Conservation (phyloP, 2,329 filamentous ascomycete genomes). For the Scleromitrula shiraiana region DNA sequence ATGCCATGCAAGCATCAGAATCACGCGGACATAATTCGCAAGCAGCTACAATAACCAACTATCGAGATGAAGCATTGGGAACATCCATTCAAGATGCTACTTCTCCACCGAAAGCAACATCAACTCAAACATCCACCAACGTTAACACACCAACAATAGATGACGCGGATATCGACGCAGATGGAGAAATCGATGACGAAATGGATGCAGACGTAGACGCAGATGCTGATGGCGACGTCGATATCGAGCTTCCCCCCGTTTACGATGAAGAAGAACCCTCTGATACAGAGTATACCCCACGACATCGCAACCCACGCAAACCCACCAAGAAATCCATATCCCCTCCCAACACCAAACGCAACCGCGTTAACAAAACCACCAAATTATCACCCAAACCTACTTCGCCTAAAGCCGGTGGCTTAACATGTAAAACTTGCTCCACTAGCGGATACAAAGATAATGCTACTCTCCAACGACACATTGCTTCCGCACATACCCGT, state of each 20-base stretch:
- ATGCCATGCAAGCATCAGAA: background rate
- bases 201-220: slow-evolving; percentile 12
- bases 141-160: slow-evolving; percentile 9
- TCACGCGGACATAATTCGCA: background rate
- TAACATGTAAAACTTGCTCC: slow-evolving; percentile 18
- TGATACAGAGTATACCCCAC: slow-evolving; percentile 23
- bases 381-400: slow-evolving; percentile 2
- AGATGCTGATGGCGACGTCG: slow-evolving; percentile 12
- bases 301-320: slow-evolving; percentile 13
- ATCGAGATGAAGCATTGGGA: slow-evolving; percentile 22
- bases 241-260: background rate
- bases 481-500: slow-evolving; percentile 41
- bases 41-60: background rate
- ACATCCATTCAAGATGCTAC: slow-evolving; percentile 19
- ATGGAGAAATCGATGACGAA: slow-evolving; percentile 10
- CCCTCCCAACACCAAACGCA: slow-evolving; percentile 12
- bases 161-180: slow-evolving; percentile 15
- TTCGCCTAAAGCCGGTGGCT: background rate
- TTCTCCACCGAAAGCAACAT: slow-evolving; percentile 12
- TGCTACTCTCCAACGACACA: slow-evolving; percentile 39
- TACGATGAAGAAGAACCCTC: slow-evolving; percentile 14
- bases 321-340: slow-evolving; percentile 5
- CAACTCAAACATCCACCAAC: slow-evolving; percentile 3
- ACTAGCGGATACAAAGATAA: slow-evolving; percentile 38
- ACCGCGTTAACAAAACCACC: slow-evolving; percentile 13